These are phyloP conservation scores for Moricandia moricandioides DNA, from an alignment of 345 rosid genomes.

Conservation along the genomic window DNA sequence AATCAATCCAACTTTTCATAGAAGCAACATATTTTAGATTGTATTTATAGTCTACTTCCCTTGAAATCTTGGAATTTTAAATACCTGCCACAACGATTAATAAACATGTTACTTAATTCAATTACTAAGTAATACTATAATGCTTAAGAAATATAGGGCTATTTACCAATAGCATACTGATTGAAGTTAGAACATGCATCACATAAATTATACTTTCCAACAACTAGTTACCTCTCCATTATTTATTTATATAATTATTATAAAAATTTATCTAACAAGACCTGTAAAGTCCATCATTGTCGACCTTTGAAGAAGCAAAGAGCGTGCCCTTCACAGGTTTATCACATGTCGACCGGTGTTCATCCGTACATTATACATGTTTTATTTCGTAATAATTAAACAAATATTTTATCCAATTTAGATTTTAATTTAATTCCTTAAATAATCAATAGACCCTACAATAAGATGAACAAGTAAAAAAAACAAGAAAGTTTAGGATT, in stretches of 20 bases:
- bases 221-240: not conserved
- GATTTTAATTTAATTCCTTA: not conserved
- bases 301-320: conserved; percentile 34
- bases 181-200: not conserved
- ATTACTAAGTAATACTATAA: too few species aligned
- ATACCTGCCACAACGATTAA: not conserved
- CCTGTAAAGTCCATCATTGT: conserved; percentile 24
- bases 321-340: conserved; percentile 35
- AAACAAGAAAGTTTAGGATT: conserved; percentile 25
- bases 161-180: not conserved
- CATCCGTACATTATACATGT: conserved; percentile 36
- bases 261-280: not conserved
- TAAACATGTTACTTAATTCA: not conserved
- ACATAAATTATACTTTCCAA: not conserved
- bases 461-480: conserved; percentile 23
- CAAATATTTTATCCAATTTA: not conserved
- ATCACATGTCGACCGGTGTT: conserved; percentile 36
- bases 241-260: not conserved
- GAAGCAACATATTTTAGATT: not conserved
- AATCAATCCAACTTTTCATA: not conserved
- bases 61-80: not conserved
- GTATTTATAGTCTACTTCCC: not conserved
- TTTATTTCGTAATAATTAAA: not conserved
- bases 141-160: not conserved
- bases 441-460: conserved; percentile 2